A percentile compares a stretch with the other conserved stretches of the same genome.
Evolutionary conservation across 495 filamentous ascomycete genomes (phyloP).

Genomic region (Sabuloglossum arenarium): DNA sequence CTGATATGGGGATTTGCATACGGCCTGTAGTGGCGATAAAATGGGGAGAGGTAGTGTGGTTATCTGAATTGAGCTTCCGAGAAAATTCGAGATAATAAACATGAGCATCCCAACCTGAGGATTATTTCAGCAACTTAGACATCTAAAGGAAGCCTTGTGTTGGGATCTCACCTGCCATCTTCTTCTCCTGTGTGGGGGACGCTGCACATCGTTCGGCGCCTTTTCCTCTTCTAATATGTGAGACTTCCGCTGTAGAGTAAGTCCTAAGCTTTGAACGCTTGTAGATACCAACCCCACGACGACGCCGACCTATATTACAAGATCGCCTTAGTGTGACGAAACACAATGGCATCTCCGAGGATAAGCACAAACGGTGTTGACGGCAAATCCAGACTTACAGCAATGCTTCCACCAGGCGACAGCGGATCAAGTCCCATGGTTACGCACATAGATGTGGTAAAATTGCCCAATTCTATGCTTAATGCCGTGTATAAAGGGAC

Average conservation of each 20-base stretch:
- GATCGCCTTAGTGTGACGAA: background rate
- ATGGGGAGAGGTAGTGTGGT: constrained; percentile 90
- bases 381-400: constrained; percentile 29
- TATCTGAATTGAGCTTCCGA: constrained; percentile 93
- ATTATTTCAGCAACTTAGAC: background rate
- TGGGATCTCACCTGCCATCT: constrained; percentile 57
- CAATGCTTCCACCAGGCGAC: constrained; percentile 71
- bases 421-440: constrained; percentile 21
- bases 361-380: background rate
- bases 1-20: constrained; percentile 17
- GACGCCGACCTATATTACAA: constrained; percentile 50
- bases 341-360: background rate
- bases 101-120: constrained; percentile 71
- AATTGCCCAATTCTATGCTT: background rate
- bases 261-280: constrained; percentile 78
- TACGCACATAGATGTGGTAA: background rate
- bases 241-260: constrained; percentile 97
- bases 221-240: constrained; percentile 96
- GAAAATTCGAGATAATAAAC: constrained; percentile 84
- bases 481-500: background rate
- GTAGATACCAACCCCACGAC: constrained; percentile 83
- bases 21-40: constrained; percentile 82
- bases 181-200: constrained; percentile 76
- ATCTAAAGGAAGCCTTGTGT: background rate
- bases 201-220: constrained; percentile 48